A percentile compares a stretch with the other conserved stretches of the same genome.
phyloP scores from a whole-genome alignment of 2,329 filamentous ascomycete species.

The Colletotrichum destructivum region DNA sequence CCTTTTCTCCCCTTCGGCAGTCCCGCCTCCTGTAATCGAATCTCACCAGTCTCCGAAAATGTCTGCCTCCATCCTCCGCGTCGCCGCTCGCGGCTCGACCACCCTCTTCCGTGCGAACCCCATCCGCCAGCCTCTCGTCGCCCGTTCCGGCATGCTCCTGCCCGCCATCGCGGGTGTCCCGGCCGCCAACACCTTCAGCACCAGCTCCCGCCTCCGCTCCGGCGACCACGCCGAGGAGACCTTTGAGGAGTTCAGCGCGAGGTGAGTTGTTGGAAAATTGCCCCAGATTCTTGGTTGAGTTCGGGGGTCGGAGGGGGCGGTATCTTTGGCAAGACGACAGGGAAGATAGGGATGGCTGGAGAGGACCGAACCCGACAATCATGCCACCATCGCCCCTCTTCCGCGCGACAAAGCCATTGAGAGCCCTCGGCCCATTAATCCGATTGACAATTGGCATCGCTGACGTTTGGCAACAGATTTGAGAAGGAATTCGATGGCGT shows the following conservation, averaged over 20 bases:
- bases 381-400: constrained; percentile 10
- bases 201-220: constrained; percentile 68
- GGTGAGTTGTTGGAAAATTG: constrained; percentile 72
- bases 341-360: constrained; percentile 37
- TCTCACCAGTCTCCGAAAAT: constrained; percentile 57
- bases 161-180: constrained; percentile 63
- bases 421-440: constrained; percentile 3
- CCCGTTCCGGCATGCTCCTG: constrained; percentile 66
- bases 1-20: constrained; percentile 41
- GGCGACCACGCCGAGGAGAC: constrained; percentile 90
- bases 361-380: constrained; percentile 14
- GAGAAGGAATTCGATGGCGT: constrained; percentile 99
- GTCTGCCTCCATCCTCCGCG: constrained; percentile 79
- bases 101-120: constrained; percentile 76
- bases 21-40: constrained; percentile 30
- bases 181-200: constrained; percentile 74
- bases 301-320: constrained; percentile 7
- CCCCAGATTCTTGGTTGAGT: background rate
- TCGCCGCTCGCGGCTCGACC: constrained; percentile 77
- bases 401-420: constrained; percentile 32
- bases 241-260: constrained; percentile 98
- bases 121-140: constrained; percentile 70
- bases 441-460: constrained; percentile 19
- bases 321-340: background rate
- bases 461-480: constrained; percentile 74